Conservation (phyloP, 208 protist species). For the Naegleria lovaniensis region DNA sequence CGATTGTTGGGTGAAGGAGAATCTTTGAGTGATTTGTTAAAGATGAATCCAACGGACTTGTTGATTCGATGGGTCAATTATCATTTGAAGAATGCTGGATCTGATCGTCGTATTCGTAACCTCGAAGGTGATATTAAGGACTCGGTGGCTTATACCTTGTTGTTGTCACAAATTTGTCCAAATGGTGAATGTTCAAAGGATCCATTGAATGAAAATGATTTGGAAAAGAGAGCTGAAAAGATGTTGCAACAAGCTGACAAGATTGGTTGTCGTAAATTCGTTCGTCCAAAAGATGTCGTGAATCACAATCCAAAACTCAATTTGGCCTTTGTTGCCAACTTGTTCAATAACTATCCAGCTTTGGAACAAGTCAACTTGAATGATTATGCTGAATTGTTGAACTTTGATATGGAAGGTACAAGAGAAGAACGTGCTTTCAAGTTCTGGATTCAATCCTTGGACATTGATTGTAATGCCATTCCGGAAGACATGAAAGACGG, state of each 20-base stretch:
- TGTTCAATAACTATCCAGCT: conserved; percentile 60
- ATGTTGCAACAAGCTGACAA: conserved; percentile 68
- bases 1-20: conserved; percentile 63
- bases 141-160: conserved; percentile 37
- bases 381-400: conserved; percentile 36
- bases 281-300: conserved; percentile 55
- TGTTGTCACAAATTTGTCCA: conserved; percentile 65
- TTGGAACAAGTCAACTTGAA: conserved; percentile 35
- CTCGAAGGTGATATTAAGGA: conserved; percentile 66
- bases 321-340: conserved; percentile 70
- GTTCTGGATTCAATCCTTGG: conserved; percentile 73
- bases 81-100: conserved; percentile 61
- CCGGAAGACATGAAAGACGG: conserved; percentile 64
- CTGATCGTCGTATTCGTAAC: conserved; percentile 56
- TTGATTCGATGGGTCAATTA: conserved; percentile 77
- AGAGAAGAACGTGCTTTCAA: conserved; percentile 61
- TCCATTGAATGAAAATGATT: conserved; percentile 51
- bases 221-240: conserved; percentile 47
- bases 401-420: conserved; percentile 50
- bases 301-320: conserved; percentile 61
- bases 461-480: conserved; percentile 61
- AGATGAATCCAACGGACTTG: conserved; percentile 57
- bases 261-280: conserved; percentile 66
- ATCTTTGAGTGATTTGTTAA: conserved; percentile 58
- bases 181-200: conserved; percentile 37